These are phyloP conservation scores for Aegilops bicornis DNA, from an alignment of 176 grass and related monocot genomes.

Conservation along the genomic window DNA sequence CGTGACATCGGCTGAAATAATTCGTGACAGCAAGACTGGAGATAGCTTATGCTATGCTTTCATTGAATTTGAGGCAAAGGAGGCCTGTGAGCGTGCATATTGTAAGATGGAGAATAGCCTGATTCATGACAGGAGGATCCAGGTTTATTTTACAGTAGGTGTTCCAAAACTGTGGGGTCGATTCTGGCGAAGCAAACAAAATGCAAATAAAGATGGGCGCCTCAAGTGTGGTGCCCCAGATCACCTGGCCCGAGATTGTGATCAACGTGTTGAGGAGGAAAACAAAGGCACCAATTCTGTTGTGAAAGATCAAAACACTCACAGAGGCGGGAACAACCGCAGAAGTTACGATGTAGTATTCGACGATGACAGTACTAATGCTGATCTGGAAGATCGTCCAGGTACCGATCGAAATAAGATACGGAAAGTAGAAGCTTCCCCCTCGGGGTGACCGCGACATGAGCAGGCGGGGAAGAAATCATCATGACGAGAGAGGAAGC, in stretches of 20 bases:
- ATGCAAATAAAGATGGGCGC: conserved; percentile 49
- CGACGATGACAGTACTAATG: conserved; percentile 31
- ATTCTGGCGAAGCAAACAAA: conserved; percentile 78
- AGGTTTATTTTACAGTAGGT: conserved; percentile 92
- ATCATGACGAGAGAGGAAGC: conserved; percentile 36
- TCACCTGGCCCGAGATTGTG: conserved; percentile 64
- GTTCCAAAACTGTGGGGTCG: conserved; percentile 90
- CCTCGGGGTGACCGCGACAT: background rate
- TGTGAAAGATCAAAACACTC: conserved; percentile 76
- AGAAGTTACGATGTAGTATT: conserved; percentile 76
- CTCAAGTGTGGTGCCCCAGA: conserved; percentile 45
- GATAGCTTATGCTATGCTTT: conserved; percentile 95
- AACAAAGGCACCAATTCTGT: conserved; percentile 56
- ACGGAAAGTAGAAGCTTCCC: conserved; percentile 36
- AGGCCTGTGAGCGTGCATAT: conserved; percentile 76
- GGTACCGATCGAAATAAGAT: conserved; percentile 42
- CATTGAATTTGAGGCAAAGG: conserved; percentile 75
- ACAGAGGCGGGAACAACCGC: conserved; percentile 53
- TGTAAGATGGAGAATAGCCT: conserved; percentile 88
- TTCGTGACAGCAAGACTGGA: conserved; percentile 77
- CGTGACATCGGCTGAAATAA: conserved; percentile 82
- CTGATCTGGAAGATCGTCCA: conserved; percentile 15
- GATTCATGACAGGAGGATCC: conserved; percentile 92
- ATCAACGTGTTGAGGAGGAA: conserved; percentile 36
- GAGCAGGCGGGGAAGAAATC: conserved; percentile 13